Evolutionary conservation across 176 grass and related monocot genomes (phyloP), one percentile per base, ranked within the genome.

Genomic region (Thinopyrum elongatum): DNA sequence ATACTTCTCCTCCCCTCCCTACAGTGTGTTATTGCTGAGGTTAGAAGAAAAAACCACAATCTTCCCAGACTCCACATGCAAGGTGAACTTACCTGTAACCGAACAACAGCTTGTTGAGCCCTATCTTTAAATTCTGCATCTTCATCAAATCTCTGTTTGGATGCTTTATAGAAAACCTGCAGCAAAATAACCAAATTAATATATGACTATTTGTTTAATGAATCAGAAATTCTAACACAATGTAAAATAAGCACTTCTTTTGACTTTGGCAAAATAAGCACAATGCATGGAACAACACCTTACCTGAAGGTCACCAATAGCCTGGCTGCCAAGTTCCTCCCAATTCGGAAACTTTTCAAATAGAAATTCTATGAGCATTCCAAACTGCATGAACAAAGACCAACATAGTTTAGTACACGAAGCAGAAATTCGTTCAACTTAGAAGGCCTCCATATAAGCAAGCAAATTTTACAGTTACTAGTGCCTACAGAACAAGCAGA

Each of bases 231-330:
- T 60, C 15, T 83, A 74, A 84, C 2, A 74, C 30, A 13, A 49
- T 47, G 67, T 19, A 59, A 83, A 59, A 14, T 62, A 70, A 61
- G 30, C 28, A 61, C 22, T 70, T 25, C 5, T 70, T 70, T 44
- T 8, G 5, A 88, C 25, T 64, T 70, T 77, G 3, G 73, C 8
- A 65, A 44, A 2, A 70, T n/a, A 67, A n/a, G 22, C 19, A 60
- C 35, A 65, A 42, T 82, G 64, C 88, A 86, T 29, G 13, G 34
- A 46, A 76, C 47, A 87, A 55, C 7, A 28, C 15, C 46, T 83
- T 72, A 94, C 96, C 96, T 98, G 97, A 61, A 99, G 97, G 78
- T 99, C 97, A 82, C 92, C 97, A 87, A 99, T 99, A 5, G 94
- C 94, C 82, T 99, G 97, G 79, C 83, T 92, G 57, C 92, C 97